Evolutionary conservation across 179 eudicot genomes (phyloP), one percentile per base, ranked within the genome.

Genomic region (Spinacia oleracea): DNA sequence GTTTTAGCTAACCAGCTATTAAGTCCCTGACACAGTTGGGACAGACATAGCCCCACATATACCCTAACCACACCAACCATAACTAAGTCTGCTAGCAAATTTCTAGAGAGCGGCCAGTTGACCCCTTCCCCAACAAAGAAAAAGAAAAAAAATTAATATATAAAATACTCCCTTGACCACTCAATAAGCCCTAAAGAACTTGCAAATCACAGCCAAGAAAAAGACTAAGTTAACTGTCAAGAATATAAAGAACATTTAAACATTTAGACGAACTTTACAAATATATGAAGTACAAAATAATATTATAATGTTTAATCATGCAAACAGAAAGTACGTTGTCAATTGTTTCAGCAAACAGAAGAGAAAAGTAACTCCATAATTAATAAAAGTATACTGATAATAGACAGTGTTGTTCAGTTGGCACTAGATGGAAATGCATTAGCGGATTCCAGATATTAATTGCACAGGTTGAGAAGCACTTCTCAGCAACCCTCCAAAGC

Each of bases 1-100:
- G 85, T 91, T 6, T 65, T 80, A 69, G 77, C 87, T 27, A 89
- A 85, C 72, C 87, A 79, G 50, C 83, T 92, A 18, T 85, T 91
- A 77, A 92, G 84, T 48, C n/a, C n/a, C n/a, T 1, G 27, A 56
- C 60, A 56, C 25, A 56, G 23, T n/a, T 56, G 0, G 27, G 60
- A 48, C 25, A 56, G 27, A 56, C 25, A n/a, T n/a, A 56, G 10
- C 60, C 60, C 15, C 27, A 56, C 27, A 6, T n/a, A 56, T 56
- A 48, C 20, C 53, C 15, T 7, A 8, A 1, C 25, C 27, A 56
- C 53, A n/a, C 23, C 12, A n/a, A 21, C 60, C 60, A 56, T 10
- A 56, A 27, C 7, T n/a, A 56, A 56, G 27, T 48, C 53, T 12
- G 18, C 53, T 4, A 48, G 53, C 53, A 48, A 48, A 3, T 12